A percentile compares a stretch with the other conserved stretches of the same genome.
Evolutionary conservation across 441 rosid genomes (phyloP).

Genomic region (Euphorbia schlechtendalii): DNA sequence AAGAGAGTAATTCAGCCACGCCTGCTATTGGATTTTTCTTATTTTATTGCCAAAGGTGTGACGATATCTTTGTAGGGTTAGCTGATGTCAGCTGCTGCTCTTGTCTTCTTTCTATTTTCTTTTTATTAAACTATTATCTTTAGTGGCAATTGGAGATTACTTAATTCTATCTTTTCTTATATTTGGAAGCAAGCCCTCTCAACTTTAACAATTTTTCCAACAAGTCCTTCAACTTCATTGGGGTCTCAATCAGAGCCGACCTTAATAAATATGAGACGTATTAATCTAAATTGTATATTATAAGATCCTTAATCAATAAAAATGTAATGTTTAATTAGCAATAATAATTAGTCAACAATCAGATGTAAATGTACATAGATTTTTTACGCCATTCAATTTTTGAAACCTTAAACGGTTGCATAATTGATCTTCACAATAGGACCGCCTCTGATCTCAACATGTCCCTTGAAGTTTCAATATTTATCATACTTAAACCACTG

Average conservation of each 20-base stretch:
- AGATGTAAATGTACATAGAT: no score
- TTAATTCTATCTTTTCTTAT: neutral
- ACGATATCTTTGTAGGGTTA: neutral
- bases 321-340: no score
- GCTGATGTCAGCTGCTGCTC: conserved; percentile 1
- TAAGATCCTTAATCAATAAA: no score
- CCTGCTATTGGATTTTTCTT: neutral
- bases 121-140: no score
- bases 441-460: no score
- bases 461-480: neutral
- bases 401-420: no score
- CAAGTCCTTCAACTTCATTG: neutral
- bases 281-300: no score
- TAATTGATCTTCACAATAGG: no score
- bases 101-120: conserved; percentile 1
- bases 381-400: no score
- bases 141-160: neutral
- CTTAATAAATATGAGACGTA: no score
- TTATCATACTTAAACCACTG: neutral
- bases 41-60: neutral
- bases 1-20: neutral
- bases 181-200: neutral
- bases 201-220: neutral
- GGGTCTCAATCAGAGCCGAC: no score
- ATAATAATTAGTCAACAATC: no score